phyloP scores from a whole-genome alignment of 805 yeast species.

The Suhomyces xylopsoci region DNA sequence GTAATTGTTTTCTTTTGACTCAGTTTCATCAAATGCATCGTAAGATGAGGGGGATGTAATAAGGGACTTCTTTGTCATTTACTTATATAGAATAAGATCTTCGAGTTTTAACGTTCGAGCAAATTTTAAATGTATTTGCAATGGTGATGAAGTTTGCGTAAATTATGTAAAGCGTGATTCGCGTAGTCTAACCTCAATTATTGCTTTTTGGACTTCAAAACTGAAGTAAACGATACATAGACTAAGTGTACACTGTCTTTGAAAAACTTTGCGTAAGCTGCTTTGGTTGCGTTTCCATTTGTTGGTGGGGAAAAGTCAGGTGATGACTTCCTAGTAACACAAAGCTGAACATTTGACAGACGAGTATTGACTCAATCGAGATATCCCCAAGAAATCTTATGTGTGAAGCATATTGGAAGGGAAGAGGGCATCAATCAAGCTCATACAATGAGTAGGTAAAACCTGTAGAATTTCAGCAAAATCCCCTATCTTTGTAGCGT shows the following conservation, averaged over 20 bases:
- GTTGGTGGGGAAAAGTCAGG: not conserved
- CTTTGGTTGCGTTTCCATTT: not conserved
- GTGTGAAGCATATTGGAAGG: not conserved
- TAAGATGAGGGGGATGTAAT: constrained; percentile 1
- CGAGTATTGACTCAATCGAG: not conserved
- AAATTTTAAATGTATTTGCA: not conserved
- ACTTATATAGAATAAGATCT: not conserved
- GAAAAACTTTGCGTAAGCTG: not conserved
- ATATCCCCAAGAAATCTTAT: not conserved
- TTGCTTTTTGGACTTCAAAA: not conserved
- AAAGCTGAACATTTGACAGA: not conserved
- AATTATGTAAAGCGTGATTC: not conserved
- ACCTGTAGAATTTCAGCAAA: not conserved
- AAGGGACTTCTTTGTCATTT: constrained; percentile 1
- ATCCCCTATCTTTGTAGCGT: not conserved
- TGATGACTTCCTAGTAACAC: not conserved
- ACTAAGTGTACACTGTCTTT: not conserved
- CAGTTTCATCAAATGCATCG: not conserved
- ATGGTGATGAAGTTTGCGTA: not conserved
- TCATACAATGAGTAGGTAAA: not conserved
- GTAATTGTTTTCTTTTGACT: too few species aligned
- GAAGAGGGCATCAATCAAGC: not conserved
- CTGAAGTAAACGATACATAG: not conserved
- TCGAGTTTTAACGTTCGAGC: not conserved
- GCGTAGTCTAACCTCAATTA: not conserved